These are phyloP conservation scores for Immersiella caudata DNA, from an alignment of 495 filamentous ascomycete species.

Conservation along the genomic window DNA sequence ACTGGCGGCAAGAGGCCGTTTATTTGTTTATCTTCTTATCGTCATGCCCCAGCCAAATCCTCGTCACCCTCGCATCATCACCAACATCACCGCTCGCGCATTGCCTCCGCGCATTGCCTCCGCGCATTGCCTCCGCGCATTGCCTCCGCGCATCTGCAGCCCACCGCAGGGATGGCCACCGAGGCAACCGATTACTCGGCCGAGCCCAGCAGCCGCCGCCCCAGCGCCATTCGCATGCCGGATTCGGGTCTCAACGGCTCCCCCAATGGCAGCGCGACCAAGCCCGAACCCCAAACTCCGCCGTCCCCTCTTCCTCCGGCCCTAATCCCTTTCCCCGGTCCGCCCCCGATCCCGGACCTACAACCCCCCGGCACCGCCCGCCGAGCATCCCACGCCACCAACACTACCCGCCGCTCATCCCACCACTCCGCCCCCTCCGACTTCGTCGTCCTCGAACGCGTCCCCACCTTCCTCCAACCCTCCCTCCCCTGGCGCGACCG, in stretches of 20 bases:
- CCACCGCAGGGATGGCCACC: not conserved
- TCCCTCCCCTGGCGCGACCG: conserved; percentile 42
- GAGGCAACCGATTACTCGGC: not conserved
- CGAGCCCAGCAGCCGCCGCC: not conserved
- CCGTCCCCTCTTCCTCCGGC: not conserved
- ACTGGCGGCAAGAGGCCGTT: not conserved
- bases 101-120: not conserved
- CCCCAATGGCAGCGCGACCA: not conserved
- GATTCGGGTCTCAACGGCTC: not conserved
- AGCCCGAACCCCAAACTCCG: not conserved
- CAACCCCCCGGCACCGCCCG: not conserved
- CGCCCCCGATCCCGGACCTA: not conserved
- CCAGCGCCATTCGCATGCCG: not conserved
- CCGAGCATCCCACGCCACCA: not conserved
- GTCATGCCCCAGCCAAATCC: not conserved
- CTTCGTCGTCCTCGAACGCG: conserved; percentile 25
- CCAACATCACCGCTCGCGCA: not conserved
- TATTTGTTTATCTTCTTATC: not conserved
- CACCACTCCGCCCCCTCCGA: not conserved
- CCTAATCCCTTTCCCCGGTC: not conserved
- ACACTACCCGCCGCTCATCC: not conserved
- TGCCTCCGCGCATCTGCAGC: not conserved
- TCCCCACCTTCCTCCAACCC: conserved; percentile 37
- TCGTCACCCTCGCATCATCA: conserved; percentile 8
- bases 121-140: not conserved